Evolutionary conservation across 2,329 filamentous ascomycete genomes (phyloP), one percentile per base, ranked within the genome.

Genomic region (Hypoxylon sp.): DNA sequence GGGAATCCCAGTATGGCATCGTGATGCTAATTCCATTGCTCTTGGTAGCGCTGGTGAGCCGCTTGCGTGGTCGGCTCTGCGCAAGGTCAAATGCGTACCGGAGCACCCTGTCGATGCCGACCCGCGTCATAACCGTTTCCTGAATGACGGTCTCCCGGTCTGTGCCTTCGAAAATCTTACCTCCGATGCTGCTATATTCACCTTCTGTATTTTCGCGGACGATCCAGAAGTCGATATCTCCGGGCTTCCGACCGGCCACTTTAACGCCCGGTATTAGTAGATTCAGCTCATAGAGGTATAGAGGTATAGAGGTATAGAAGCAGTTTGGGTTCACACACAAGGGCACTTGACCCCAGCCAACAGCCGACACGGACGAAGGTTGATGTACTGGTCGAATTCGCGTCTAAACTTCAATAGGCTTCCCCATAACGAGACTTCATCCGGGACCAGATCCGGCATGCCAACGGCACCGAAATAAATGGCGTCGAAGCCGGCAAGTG

Each of bases 381-480:
- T 92, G 69, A 90, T 85, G 73, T 91, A 92, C 73, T 91, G 89
- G 67, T 91, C 89, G 49, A 92, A 83, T 38, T 87, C 84, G 56
- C 90, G 88, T 38, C 90, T 86, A 73, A 92, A 91, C 17, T 88
- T 88, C 6, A 92, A 81, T 48, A 91, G 86, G 32, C 90, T 84
- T 6, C 85, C 85, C 90, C 90, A 92, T 1, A 92, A 85, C 0
- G 87, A 87, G 63, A 91, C 86, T 68, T 91, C 86, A 69, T 92
- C 90, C 0, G 90, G 89, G 0, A 91, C 88, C 10, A 76, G 70
- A 50, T 80, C 78, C 0, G 82, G 82, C 78, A 83, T 79, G 11
- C 90, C 90, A 4, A 91, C 90, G 5, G 90, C 89, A 13, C 90
- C 90, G 67, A 92, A 91, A 48, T 90, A 84, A 60, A 91, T 90